Evolutionary conservation across 2,329 filamentous ascomycete species (phyloP).

Genomic region (Plectosphaerella cucumerina): DNA sequence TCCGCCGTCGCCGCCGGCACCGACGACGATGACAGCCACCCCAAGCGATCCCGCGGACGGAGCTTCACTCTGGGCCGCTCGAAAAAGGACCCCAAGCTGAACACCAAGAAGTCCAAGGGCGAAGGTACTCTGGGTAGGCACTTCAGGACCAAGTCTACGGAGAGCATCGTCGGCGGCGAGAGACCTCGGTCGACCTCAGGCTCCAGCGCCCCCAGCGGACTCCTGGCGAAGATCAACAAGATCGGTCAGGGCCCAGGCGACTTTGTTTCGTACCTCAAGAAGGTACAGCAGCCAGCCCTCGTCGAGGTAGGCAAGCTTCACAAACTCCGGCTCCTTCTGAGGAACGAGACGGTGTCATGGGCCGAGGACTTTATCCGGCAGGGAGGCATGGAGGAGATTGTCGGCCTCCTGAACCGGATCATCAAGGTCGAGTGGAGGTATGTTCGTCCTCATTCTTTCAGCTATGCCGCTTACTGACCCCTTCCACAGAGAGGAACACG

Average conservation of each 20-base stretch:
- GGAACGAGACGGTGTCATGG: slow-evolving; percentile 95
- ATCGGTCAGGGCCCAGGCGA: slow-evolving; percentile 72
- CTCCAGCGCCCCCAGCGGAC: slow-evolving; percentile 50
- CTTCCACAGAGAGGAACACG: slow-evolving; percentile 76
- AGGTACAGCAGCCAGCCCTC: slow-evolving; percentile 73
- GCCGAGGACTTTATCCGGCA: slow-evolving; percentile 87
- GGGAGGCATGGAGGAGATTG: slow-evolving; percentile 89
- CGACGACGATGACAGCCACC: slow-evolving; percentile 43
- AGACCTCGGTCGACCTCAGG: slow-evolving; percentile 43
- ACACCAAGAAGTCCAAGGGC: slow-evolving; percentile 70
- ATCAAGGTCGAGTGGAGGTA: slow-evolving; percentile 96
- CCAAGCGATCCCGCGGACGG: slow-evolving; percentile 61
- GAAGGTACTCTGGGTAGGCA: slow-evolving; percentile 60
- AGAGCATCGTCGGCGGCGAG: slow-evolving; percentile 58
- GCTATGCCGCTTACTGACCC: slow-evolving; percentile 18
- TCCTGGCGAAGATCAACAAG: slow-evolving; percentile 63
- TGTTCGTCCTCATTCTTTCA: slow-evolving; percentile 24
- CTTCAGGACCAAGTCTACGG: slow-evolving; percentile 68
- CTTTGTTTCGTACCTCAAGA: slow-evolving; percentile 80
- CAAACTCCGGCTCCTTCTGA: slow-evolving; percentile 81
- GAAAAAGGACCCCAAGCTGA: slow-evolving; percentile 60
- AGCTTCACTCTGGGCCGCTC: slow-evolving; percentile 74
- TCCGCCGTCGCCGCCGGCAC: slow-evolving; percentile 25
- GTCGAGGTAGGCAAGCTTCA: slow-evolving; percentile 95
- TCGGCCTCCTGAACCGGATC: slow-evolving; percentile 81